Evolutionary conservation across 352 stramenopile species (phyloP), one percentile per base, ranked within the genome.

Genomic region (Phytophthora ramorum): DNA sequence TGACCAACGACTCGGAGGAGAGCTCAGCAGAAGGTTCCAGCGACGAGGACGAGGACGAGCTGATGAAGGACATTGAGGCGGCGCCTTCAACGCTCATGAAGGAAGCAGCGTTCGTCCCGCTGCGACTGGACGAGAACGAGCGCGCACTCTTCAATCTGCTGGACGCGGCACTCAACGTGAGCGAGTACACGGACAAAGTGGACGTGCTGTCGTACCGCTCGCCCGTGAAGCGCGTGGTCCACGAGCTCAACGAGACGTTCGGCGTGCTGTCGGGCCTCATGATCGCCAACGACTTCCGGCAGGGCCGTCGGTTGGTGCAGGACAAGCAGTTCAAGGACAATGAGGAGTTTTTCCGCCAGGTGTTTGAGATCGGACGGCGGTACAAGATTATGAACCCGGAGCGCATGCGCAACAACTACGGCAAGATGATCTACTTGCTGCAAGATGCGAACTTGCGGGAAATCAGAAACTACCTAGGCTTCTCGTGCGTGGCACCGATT

Each of bases 351-450:
- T 93, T 97, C 58, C 79, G 83, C 34, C 58, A 86, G 35, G 82
- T 96, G 14, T 97, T 96, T 69, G 89, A 97, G 74, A 91, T 98
- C 40, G 92, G 91, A n/a, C 86, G 95, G 19, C 87, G 95, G 8
- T 98, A 98, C 78, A 98, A 98, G 66, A 92, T 98, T 44, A 93
- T 97, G 76, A 98, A 98, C 63, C 95, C 95, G 22, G 83, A 89
- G 47, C 77, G 79, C 4, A 97, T 98, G 89, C 80, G 94, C 46
- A 85, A 87, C 61, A 97, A 93, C 52, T 98, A 98, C 72, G 94
- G 94, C 50, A 98, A 98, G 76, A 89, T 98, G 74, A 97, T 98
- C 65, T 98, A 98, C 74, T 69, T 98, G 58, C 65, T 98, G 20
- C 93, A 98, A 73, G 94, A 98, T 69, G 79, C 92, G 10, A 90